Evolutionary conservation across 805 yeast genomes (phyloP).

Genomic region (Pichia sporocuriosa): DNA sequence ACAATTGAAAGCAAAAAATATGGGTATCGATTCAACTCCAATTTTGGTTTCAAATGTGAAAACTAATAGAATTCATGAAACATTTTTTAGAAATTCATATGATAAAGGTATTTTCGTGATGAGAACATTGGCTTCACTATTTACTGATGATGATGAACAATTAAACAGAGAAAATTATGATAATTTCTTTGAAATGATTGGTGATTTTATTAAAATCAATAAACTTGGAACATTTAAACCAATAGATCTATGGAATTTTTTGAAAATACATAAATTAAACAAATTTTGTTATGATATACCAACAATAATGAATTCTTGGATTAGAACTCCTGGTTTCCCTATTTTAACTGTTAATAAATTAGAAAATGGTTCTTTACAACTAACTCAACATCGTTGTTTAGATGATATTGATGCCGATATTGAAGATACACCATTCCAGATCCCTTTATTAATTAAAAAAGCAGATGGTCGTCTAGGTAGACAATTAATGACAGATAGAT

Average conservation of each 20-base stretch:
- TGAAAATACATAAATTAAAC: constrained; percentile 24
- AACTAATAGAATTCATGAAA: constrained; percentile 34
- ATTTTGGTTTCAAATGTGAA: constrained; percentile 33
- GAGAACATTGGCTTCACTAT: constrained; percentile 43
- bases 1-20: constrained; percentile 28
- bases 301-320: constrained; percentile 54
- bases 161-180: constrained; percentile 26
- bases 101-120: constrained; percentile 54
- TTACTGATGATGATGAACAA: constrained; percentile 28
- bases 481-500: constrained; percentile 39
- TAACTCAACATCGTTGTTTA: constrained; percentile 37
- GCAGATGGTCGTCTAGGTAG: constrained; percentile 32
- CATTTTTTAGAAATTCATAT: constrained; percentile 46
- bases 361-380: constrained; percentile 32
- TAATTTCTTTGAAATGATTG: constrained; percentile 29
- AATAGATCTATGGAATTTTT: constrained; percentile 45
- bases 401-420: constrained; percentile 24
- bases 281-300: constrained; percentile 36
- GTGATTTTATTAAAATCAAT: constrained; percentile 32
- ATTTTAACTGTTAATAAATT: constrained; percentile 41
- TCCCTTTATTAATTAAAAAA: constrained; percentile 47
- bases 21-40: constrained; percentile 31
- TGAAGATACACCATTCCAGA: constrained; percentile 55
- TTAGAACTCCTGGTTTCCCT: constrained; percentile 58
- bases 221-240: constrained; percentile 39